phyloP scores from a whole-genome alignment of 2,329 filamentous ascomycete genomes.

The Claviceps spartinae region DNA sequence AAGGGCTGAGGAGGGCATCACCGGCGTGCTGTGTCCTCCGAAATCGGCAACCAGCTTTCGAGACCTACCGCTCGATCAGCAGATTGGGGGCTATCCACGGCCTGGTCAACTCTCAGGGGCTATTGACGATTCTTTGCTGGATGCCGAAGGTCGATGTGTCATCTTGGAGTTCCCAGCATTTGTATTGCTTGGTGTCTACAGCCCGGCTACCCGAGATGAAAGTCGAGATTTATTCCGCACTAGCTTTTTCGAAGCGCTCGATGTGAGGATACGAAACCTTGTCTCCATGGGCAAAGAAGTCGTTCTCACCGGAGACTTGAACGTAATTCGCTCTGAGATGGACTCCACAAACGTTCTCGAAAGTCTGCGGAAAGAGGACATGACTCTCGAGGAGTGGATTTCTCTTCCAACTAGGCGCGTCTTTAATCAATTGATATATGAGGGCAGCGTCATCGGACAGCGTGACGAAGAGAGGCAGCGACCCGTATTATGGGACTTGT shows the following conservation, averaged over 20 bases:
- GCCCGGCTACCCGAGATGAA: slow-evolving; percentile 79
- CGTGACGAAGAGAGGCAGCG: slow-evolving; percentile 56
- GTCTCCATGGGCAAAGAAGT: slow-evolving; percentile 69
- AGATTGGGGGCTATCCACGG: slow-evolving; percentile 81
- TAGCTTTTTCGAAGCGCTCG: slow-evolving; percentile 66
- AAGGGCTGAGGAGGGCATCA: slow-evolving; percentile 85
- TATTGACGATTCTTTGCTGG: slow-evolving; percentile 59
- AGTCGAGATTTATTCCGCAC: slow-evolving; percentile 69
- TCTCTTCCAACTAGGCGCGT: slow-evolving; percentile 58
- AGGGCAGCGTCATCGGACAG: slow-evolving; percentile 52
- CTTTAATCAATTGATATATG: slow-evolving; percentile 74
- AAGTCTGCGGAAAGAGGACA: slow-evolving; percentile 53
- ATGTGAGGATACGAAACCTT: slow-evolving; percentile 75
- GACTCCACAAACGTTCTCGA: slow-evolving; percentile 69
- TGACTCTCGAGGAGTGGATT: slow-evolving; percentile 59
- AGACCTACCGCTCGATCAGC: slow-evolving; percentile 57
- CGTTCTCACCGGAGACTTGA: slow-evolving; percentile 76
- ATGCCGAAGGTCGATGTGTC: slow-evolving; percentile 85
- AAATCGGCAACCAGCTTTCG: slow-evolving; percentile 58
- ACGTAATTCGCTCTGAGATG: slow-evolving; percentile 55
- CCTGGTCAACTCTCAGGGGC: slow-evolving; percentile 48
- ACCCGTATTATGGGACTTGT: slow-evolving; percentile 71
- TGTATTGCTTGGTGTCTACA: slow-evolving; percentile 84
- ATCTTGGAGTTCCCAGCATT: slow-evolving; percentile 90
- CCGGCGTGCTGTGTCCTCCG: slow-evolving; percentile 63